These are phyloP conservation scores for Phytopythium sindhum DNA, from an alignment of 352 stramenopile genomes.

Conservation along the genomic window DNA sequence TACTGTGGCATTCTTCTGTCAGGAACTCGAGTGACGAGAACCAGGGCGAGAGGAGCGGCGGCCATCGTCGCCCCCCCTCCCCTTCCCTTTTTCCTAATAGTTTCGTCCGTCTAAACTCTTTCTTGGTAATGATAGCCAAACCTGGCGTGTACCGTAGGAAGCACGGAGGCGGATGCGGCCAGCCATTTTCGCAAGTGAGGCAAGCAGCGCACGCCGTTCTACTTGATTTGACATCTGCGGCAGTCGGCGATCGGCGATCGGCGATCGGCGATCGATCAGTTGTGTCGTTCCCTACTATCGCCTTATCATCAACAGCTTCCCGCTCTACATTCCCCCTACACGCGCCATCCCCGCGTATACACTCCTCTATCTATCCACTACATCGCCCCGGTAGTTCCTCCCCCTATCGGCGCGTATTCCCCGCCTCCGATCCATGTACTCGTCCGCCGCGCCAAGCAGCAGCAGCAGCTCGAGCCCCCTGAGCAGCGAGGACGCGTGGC, in stretches of 20 bases:
- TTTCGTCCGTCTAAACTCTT: not conserved
- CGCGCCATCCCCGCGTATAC: not conserved
- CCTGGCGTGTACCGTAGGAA: not conserved
- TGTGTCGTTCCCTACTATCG: no score
- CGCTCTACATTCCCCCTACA: not conserved
- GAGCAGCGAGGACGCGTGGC: not conserved
- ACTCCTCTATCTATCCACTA: no score
- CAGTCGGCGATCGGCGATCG: no score
- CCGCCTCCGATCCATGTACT: constrained; percentile 1
- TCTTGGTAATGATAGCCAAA: not conserved
- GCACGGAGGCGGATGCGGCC: not conserved
- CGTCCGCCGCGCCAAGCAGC: not conserved
- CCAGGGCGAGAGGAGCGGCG: no score
- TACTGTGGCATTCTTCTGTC: no score
- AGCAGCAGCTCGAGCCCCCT: not conserved
- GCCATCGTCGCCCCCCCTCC: not conserved
- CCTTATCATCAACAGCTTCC: not conserved
- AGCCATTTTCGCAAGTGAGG: not conserved
- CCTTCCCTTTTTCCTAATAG: not conserved
- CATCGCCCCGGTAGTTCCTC: no score
- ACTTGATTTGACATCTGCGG: not conserved
- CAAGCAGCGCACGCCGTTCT: not conserved
- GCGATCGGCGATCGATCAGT: not conserved
- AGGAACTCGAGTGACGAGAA: not conserved
- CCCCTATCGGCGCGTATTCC: no score